Evolutionary conservation across 306 rosid species (phyloP).

Genomic region (Sindora glabra): DNA sequence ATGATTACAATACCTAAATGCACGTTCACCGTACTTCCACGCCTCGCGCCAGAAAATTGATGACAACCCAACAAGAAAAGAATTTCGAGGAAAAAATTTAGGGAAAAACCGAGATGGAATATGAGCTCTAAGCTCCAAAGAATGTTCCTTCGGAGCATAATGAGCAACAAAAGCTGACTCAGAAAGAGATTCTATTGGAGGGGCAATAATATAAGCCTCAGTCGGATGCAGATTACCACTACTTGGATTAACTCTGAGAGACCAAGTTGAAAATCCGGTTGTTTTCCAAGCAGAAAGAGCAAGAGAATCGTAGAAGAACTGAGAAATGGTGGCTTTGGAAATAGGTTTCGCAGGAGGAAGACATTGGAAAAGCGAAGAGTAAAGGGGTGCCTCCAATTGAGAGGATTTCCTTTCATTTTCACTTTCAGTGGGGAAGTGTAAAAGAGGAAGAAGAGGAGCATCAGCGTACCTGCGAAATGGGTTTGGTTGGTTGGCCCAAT

Average conservation of each 20-base stretch:
- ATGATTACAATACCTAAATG: constrained; percentile 84
- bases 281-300: constrained; percentile 93
- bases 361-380: constrained; percentile 54
- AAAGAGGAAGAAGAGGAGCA: constrained; percentile 65
- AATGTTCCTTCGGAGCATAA: constrained; percentile 88
- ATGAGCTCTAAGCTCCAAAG: constrained; percentile 68
- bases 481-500: constrained; percentile 97
- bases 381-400: constrained; percentile 31
- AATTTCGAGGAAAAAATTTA: constrained; percentile 37
- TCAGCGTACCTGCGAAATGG: constrained; percentile 77
- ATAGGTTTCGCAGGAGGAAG: constrained; percentile 67
- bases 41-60: constrained; percentile 96
- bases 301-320: constrained; percentile 63
- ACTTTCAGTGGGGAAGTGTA: constrained; percentile 33
- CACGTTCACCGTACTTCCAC: constrained; percentile 95
- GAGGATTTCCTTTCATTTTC: not conserved
- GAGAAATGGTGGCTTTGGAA: constrained; percentile 63
- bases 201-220: constrained; percentile 66
- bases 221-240: constrained; percentile 92
- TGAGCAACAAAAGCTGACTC: constrained; percentile 65
- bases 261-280: constrained; percentile 64
- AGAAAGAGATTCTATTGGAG: constrained; percentile 38
- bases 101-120: constrained; percentile 49
- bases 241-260: constrained; percentile 88
- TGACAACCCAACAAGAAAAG: constrained; percentile 65